Percentiles rank a stretch among this genome's conserved stretches.
phyloP scores from a whole-genome alignment of 2,329 filamentous ascomycete species.

The Neoarthrinium moseri region DNA sequence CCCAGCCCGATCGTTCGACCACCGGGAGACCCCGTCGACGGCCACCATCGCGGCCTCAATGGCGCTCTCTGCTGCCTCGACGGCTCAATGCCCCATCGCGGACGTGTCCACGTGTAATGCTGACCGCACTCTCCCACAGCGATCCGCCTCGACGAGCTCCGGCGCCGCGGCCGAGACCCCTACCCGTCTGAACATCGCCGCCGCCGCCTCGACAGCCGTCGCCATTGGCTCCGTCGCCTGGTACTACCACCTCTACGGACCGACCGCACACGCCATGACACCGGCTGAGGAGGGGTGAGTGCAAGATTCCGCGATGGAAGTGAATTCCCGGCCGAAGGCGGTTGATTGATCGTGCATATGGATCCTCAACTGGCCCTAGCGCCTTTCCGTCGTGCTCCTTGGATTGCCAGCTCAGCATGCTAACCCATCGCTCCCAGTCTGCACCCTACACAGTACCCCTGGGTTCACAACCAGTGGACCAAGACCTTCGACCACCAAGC shows the following conservation, averaged over 20 bases:
- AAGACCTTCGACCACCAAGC: slow-evolving; percentile 97
- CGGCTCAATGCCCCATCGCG: too few species aligned
- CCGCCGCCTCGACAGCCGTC: slow-evolving; percentile 80
- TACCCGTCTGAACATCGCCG: slow-evolving; percentile 82
- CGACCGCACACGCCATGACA: slow-evolving; percentile 83
- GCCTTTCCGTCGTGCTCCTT: background rate
- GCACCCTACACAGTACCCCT: slow-evolving; percentile 88
- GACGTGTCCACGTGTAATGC: too few species aligned
- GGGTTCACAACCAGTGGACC: slow-evolving; percentile 87
- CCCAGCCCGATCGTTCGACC: background rate
- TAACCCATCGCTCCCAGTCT: slow-evolving; percentile 57
- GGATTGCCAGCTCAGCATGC: too few species aligned
- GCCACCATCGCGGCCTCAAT: slow-evolving; percentile 10
- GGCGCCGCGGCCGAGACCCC: slow-evolving; percentile 71
- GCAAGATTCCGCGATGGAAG: too few species aligned
- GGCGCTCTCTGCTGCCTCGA: slow-evolving; percentile 7
- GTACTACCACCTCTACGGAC: slow-evolving; percentile 97
- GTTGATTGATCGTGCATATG: too few species aligned
- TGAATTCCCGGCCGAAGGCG: too few species aligned
- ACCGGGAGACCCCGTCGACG: background rate
- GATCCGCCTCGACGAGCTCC: slow-evolving; percentile 70
- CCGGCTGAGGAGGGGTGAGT: slow-evolving; percentile 98
- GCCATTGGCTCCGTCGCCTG: slow-evolving; percentile 89
- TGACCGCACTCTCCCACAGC: slow-evolving; percentile 43
- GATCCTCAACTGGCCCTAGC: background rate